Evolutionary conservation across 768 basidiomycete species (phyloP).

Genomic region (Leccinellum albellum): DNA sequence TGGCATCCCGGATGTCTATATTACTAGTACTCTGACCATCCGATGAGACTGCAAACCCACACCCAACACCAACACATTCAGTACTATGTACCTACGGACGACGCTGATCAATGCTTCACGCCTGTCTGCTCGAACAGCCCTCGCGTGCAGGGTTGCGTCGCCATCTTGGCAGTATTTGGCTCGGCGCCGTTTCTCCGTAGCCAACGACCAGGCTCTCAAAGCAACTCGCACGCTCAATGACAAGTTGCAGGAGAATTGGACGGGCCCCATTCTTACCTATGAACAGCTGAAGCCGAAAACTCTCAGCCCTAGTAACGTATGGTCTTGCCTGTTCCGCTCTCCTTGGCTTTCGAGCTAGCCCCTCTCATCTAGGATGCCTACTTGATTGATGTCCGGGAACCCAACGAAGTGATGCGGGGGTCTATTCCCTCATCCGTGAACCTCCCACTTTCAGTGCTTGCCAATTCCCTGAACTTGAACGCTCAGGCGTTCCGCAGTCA

Average conservation of each 20-base stretch:
- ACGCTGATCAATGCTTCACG: slow-evolving; percentile 14
- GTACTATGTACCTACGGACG: slow-evolving; percentile 22
- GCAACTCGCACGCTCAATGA: slow-evolving; percentile 34
- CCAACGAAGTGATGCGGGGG: slow-evolving; percentile 85
- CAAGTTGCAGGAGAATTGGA: slow-evolving; percentile 68
- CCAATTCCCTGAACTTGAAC: slow-evolving; percentile 57
- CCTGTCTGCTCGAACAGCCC: slow-evolving; percentile 6
- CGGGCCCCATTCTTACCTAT: slow-evolving; percentile 66
- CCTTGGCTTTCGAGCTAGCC: slow-evolving; percentile 6
- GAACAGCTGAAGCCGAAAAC: slow-evolving; percentile 80
- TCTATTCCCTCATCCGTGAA: slow-evolving; percentile 92
- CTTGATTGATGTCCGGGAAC: slow-evolving; percentile 90
- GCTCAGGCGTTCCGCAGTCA: slow-evolving; percentile 55
- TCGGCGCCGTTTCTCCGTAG: slow-evolving; percentile 36
- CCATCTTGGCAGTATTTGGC: slow-evolving; percentile 16
- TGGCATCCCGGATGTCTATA: not conserved
- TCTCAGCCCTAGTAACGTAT: slow-evolving; percentile 65
- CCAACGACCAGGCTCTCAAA: slow-evolving; percentile 21
- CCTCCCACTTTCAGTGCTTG: slow-evolving; percentile 77
- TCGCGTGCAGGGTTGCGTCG: slow-evolving; percentile 1
- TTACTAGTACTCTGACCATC: not conserved
- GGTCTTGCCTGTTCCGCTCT: not conserved
- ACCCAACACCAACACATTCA: not conserved
- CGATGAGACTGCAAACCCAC: not conserved
- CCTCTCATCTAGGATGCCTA: slow-evolving; percentile 52